phyloP scores from a whole-genome alignment of 352 stramenopile genomes.

The Phytopythium boreale region DNA sequence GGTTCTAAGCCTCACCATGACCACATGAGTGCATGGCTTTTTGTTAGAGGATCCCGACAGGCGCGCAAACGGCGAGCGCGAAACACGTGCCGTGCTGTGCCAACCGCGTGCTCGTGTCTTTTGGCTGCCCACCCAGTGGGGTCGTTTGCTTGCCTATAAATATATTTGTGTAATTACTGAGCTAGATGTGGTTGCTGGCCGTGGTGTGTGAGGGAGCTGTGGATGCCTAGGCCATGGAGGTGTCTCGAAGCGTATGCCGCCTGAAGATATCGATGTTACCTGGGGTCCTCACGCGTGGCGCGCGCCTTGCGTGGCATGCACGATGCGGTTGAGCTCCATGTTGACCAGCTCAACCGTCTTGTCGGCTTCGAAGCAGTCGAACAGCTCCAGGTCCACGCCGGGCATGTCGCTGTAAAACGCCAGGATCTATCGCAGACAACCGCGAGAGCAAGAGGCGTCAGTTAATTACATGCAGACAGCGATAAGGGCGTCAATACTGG shows the following conservation, averaged over 20 bases:
- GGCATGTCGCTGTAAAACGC: conserved; percentile 86
- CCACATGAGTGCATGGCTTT: neutral
- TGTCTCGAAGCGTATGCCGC: no score
- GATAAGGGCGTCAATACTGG: no score
- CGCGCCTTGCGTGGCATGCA: conserved; percentile 37
- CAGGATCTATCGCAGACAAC: conserved; percentile 51
- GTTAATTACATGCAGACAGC: neutral
- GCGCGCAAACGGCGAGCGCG: neutral
- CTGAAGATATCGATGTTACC: neutral
- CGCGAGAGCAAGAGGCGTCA: neutral
- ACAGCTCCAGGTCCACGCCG: conserved; percentile 64
- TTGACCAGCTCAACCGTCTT: conserved; percentile 73
- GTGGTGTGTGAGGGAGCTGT: neutral
- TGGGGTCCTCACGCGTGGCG: conserved; percentile 22
- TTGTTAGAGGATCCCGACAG: neutral
- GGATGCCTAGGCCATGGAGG: neutral
- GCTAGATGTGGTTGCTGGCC: neutral
- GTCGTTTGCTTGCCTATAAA: conserved; percentile 35
- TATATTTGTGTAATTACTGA: conserved; percentile 49
- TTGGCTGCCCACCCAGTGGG: neutral
- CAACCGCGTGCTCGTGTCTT: neutral
- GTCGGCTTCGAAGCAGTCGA: conserved; percentile 79
- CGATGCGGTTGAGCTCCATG: conserved; percentile 69
- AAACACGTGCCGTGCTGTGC: neutral
- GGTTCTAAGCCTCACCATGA: conserved; percentile 74